Conservation (phyloP, 192 early-diverging fungal species). For the Mycoemilia scoparia region DNA sequence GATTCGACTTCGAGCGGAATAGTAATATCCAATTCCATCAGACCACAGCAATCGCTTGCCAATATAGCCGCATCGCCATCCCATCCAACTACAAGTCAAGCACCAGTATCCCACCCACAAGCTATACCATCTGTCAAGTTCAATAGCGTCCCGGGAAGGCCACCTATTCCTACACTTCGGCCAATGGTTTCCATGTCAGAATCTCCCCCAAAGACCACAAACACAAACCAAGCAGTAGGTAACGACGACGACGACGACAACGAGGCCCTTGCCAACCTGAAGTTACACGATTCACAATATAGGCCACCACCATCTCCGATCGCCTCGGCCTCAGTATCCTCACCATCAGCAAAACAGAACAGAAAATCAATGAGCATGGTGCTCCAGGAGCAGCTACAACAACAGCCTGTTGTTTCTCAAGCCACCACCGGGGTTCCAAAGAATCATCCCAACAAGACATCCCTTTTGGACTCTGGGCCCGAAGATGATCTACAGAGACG, state of each 20-base stretch:
- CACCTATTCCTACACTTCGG: constrained; percentile 12
- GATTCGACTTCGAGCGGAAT: background rate
- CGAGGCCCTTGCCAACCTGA: background rate
- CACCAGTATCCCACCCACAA: background rate
- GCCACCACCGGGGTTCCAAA: background rate
- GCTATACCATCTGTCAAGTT: constrained; percentile 8
- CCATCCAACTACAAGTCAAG: constrained; percentile 1
- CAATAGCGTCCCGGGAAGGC: constrained; percentile 17
- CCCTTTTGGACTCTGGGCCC: constrained; percentile 19
- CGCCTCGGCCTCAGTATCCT: background rate
- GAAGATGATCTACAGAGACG: constrained; percentile 29
- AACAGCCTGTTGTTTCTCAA: background rate
- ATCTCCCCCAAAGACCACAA: background rate
- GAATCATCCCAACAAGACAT: constrained; percentile 5
- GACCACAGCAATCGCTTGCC: no score
- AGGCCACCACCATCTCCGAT: background rate
- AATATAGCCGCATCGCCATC: no score
- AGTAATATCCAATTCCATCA: background rate
- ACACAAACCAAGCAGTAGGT: constrained; percentile 1
- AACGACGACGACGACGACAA: background rate
- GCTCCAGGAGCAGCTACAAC: constrained; percentile 3
- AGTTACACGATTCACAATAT: no score
- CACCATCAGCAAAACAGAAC: background rate
- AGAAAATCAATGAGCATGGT: no score
- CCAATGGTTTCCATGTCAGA: constrained; percentile 1